Evolutionary conservation across 1,284 basidiomycete genomes (phyloP).

Genomic region (Ceratobasidium sp.): DNA sequence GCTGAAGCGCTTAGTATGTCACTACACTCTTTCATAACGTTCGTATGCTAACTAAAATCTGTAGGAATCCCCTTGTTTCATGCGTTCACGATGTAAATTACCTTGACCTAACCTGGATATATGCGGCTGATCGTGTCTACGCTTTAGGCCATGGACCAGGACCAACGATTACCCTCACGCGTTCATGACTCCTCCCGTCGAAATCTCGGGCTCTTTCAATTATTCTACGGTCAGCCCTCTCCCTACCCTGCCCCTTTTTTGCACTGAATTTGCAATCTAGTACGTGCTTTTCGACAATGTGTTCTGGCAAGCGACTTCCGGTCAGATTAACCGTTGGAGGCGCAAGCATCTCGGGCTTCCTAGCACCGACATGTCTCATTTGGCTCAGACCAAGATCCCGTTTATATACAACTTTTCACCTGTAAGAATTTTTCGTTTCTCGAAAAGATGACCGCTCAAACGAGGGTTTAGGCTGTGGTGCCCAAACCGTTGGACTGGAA

Average conservation of each 20-base stretch:
- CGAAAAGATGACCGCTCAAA: not conserved
- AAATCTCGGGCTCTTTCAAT: constrained; percentile 65
- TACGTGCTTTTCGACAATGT: constrained; percentile 80
- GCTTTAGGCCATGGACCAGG: constrained; percentile 62
- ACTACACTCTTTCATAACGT: constrained; percentile 27
- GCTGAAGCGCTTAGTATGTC: constrained; percentile 76
- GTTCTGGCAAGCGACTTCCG: constrained; percentile 78
- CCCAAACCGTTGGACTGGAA: constrained; percentile 82
- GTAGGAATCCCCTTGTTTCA: constrained; percentile 73
- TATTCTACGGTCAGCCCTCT: constrained; percentile 62
- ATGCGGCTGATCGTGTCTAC: constrained; percentile 42
- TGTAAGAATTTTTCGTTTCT: constrained; percentile 50
- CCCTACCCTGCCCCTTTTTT: not conserved
- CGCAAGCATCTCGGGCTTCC: constrained; percentile 66
- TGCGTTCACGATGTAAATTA: constrained; percentile 78
- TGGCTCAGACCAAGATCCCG: constrained; percentile 74
- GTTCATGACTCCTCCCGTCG: constrained; percentile 68
- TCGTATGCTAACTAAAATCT: not conserved
- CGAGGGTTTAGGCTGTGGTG: constrained; percentile 65
- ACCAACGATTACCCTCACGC: constrained; percentile 76
- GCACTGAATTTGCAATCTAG: not conserved
- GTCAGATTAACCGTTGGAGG: constrained; percentile 82
- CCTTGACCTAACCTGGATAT: not conserved
- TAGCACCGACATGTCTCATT: constrained; percentile 74
- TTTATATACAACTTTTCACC: constrained; percentile 77